Evolutionary conservation across 2,329 filamentous ascomycete genomes (phyloP).

Genomic region (Simplicillium aogashimaense): DNA sequence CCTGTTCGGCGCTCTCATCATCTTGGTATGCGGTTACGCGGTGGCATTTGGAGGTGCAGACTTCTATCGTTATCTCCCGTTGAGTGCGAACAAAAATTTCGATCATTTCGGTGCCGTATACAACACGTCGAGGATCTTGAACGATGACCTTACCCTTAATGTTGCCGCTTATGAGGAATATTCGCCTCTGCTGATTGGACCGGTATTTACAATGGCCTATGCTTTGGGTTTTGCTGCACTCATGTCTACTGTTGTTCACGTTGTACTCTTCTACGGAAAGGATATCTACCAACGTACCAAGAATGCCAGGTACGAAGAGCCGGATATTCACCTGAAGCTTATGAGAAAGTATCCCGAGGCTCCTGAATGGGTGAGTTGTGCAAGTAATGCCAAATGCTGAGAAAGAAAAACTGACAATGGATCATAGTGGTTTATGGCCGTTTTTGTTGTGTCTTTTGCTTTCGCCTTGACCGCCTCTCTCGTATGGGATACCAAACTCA

Average conservation of each 20-base stretch:
- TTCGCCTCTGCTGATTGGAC: slow-evolving; percentile 42
- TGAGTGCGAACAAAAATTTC: slow-evolving; percentile 41
- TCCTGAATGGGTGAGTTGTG: slow-evolving; percentile 33
- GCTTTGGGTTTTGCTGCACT: slow-evolving; percentile 48
- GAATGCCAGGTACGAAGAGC: slow-evolving; percentile 27
- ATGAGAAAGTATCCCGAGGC: slow-evolving; percentile 47
- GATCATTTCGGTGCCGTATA: slow-evolving; percentile 47
- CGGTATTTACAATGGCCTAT: slow-evolving; percentile 44
- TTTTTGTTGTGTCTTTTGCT: slow-evolving; percentile 37
- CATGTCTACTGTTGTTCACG: slow-evolving; percentile 40
- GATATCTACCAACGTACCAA: slow-evolving; percentile 29
- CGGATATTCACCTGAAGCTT: slow-evolving; percentile 41
- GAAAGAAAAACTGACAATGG: no score
- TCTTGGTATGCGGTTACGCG: slow-evolving; percentile 36
- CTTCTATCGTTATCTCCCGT: slow-evolving; percentile 42
- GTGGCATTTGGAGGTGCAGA: slow-evolving; percentile 37
- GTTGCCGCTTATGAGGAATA: slow-evolving; percentile 41
- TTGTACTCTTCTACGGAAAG: slow-evolving; percentile 38
- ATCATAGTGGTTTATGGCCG: slow-evolving; percentile 33
- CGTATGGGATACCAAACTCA: slow-evolving; percentile 27
- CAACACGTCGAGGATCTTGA: slow-evolving; percentile 42
- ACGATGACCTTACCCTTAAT: slow-evolving; percentile 36
- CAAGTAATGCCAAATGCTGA: no score
- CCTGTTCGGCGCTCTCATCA: slow-evolving; percentile 35
- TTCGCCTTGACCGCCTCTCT: slow-evolving; percentile 28